Base-by-base conservation (phyloP, 257 asterid genomes). In the Fraxinus quadrangulata region DNA sequence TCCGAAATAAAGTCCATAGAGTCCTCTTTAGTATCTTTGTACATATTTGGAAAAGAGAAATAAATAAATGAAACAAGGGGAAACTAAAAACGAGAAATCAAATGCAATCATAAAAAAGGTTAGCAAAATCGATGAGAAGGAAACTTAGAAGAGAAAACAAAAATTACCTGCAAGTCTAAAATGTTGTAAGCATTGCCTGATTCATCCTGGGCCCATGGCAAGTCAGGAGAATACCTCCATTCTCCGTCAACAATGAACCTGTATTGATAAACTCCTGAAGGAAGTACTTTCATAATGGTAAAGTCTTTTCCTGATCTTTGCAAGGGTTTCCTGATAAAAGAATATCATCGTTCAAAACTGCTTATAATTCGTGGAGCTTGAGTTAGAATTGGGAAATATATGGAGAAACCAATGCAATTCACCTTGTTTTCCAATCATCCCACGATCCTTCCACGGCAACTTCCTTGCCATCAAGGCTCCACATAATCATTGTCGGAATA, bases 371-470 rank as follows among this genome's bases (percentile, higher is more conserved):
- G 10, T 23, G 68, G 33, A 61, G 30, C 68, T 61, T 10, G 31
- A 21, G 31, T 21, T 21, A 23, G 31, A 77, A 56, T 16, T 17
- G 78, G 56, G 12, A 10, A 73, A 36, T 23, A 61, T n/a, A 24
- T 31, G 39, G 5, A 28, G n/a, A 45, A 66, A 40, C 13, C 31
- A 80, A 77, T 6, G 14, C 13, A 69, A 23, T 17, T 45, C 81
- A 93, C 99, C 97, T 93, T 63, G 97, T 84, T 83, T 90, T 93
- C 97, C 99, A 96, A 83, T 90, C 84, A 87, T 96, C 98, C 99
- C 99, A 96, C 23, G 99, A 96, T 54, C 99, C 99, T 85, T 93
- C 99, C 72, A 96, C 93, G 1, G 89, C 83, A 75, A 93, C 97
- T 70, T 96, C 98, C 73, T 91, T 90, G 75, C 97, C 98, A 49